These are phyloP conservation scores for Vararia minispora DNA, from an alignment of 768 basidiomycete species.

Conservation along the genomic window DNA sequence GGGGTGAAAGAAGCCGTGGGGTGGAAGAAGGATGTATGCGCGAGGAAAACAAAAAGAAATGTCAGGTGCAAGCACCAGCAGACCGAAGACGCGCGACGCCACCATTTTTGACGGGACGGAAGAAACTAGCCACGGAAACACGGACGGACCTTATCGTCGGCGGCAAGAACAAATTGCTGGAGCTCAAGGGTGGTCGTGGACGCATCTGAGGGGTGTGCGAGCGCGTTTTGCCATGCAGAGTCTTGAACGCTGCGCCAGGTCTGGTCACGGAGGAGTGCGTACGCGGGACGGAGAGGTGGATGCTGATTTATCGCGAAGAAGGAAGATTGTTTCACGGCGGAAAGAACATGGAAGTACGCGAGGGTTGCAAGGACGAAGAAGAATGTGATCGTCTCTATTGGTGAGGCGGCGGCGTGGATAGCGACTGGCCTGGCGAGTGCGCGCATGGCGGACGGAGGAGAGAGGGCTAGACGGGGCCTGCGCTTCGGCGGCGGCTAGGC, in stretches of 20 bases:
- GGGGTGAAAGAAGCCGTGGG: constrained; percentile 7
- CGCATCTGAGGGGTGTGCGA: constrained; percentile 18
- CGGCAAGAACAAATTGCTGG: constrained; percentile 61
- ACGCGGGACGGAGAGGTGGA: constrained; percentile 39
- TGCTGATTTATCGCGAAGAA: constrained; percentile 54
- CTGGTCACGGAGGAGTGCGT: constrained; percentile 39
- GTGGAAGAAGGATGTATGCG: constrained; percentile 1
- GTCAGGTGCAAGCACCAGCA: too few species aligned
- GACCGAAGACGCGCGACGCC: too few species aligned
- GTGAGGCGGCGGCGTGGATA: constrained; percentile 59
- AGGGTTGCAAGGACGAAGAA: constrained; percentile 85
- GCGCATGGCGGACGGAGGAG: constrained; percentile 36
- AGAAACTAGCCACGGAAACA: not conserved
- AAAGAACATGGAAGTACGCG: constrained; percentile 89
- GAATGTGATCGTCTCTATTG: constrained; percentile 85
- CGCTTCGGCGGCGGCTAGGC: too few species aligned
- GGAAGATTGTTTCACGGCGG: constrained; percentile 80
- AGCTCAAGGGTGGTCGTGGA: constrained; percentile 41
- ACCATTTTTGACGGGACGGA: constrained; percentile 17
- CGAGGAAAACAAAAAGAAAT: not conserved
- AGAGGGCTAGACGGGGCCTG: too few species aligned
- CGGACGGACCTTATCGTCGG: constrained; percentile 29
- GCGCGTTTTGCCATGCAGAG: constrained; percentile 34
- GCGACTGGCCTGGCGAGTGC: constrained; percentile 58
- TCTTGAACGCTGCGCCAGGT: constrained; percentile 59